Base-by-base conservation (phyloP, 108 stramenopile genomes). In the Nitzschia sp. region DNA sequence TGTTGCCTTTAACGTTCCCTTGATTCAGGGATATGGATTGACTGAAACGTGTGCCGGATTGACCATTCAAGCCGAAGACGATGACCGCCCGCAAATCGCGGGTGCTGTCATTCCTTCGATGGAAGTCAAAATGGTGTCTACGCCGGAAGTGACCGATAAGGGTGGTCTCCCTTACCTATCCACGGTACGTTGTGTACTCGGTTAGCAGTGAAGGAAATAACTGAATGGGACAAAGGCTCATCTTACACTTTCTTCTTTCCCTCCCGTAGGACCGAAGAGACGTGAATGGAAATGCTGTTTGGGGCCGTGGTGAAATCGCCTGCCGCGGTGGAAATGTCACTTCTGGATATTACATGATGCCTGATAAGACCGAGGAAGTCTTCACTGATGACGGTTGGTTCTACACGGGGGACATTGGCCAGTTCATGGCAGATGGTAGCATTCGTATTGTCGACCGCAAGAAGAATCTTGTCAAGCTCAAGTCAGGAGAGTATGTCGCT, bases 391-490 rank as follows among this genome's bases (percentile, higher is more conserved):
- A 90, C 66, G 90, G 92, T 17, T 95, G 82, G 77, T 93, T 95
- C 66, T 79, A 84, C 31, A 93, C 92, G 8, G 95, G 95, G 21
- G 95, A 95, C 79, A 92, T 95, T 82, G 95, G 95, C 23, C 92
- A 91, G 71, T 91, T 91, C 59, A 83, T 88, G 63, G 59, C 51
- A 0, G 91, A 95, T 70, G 95, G 95, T 29, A 89, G 85, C 64
- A 42, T 95, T 45, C 76, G 84, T 51, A 93, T 95, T 75, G 90
- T 93, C 35, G 92, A 93, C 59, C 89, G 92, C n/a, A 88, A 89
- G 74, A 95, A 98, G 84, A 95, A 98, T 66, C 84, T 97, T 54
- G 95, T 97, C 78, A 97, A 96, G 78, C 80, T 96, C 59, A 92
- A 88, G 67, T 85, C 92, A 63, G 97, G 97, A 23, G 97, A 97